phyloP scores from a whole-genome alignment of 2,329 filamentous ascomycete species.

The Beauveria varroae region DNA sequence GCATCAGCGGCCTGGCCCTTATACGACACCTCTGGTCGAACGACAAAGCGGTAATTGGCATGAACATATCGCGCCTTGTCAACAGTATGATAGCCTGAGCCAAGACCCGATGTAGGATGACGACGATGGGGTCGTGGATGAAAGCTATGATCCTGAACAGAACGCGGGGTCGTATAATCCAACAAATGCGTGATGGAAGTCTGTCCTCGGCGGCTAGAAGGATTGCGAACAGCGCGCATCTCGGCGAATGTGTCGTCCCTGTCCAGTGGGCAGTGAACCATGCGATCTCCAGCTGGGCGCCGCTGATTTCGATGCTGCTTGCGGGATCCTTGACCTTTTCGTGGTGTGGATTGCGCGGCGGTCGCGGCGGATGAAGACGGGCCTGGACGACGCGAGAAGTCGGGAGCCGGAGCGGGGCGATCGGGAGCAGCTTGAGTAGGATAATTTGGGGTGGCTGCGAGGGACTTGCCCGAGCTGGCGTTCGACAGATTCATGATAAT shows the following conservation, averaged over 20 bases:
- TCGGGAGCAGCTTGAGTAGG: constrained; percentile 33
- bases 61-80: constrained; percentile 91
- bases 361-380: constrained; percentile 26
- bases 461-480: constrained; percentile 41
- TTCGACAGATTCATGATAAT: constrained; percentile 28
- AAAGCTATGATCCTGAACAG: constrained; percentile 50
- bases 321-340: constrained; percentile 68
- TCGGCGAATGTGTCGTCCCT: constrained; percentile 88
- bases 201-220: constrained; percentile 73
- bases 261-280: constrained; percentile 35
- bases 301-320: constrained; percentile 81
- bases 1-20: constrained; percentile 74
- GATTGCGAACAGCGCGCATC: constrained; percentile 52
- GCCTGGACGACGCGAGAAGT: constrained; percentile 41
- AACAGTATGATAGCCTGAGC: constrained; percentile 80
- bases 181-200: constrained; percentile 96
- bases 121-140: constrained; percentile 54
- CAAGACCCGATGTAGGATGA: constrained; percentile 74
- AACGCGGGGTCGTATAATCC: constrained; percentile 77
- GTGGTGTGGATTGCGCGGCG: constrained; percentile 39
- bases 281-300: constrained; percentile 49
- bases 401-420: constrained; percentile 39
- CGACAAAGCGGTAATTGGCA: constrained; percentile 95
- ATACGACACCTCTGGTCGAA: constrained; percentile 76
- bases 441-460: constrained; percentile 36